Evolutionary conservation across 768 basidiomycete species (phyloP), one percentile per base, ranked within the genome.

Genomic region (Kwoniella sp.): DNA sequence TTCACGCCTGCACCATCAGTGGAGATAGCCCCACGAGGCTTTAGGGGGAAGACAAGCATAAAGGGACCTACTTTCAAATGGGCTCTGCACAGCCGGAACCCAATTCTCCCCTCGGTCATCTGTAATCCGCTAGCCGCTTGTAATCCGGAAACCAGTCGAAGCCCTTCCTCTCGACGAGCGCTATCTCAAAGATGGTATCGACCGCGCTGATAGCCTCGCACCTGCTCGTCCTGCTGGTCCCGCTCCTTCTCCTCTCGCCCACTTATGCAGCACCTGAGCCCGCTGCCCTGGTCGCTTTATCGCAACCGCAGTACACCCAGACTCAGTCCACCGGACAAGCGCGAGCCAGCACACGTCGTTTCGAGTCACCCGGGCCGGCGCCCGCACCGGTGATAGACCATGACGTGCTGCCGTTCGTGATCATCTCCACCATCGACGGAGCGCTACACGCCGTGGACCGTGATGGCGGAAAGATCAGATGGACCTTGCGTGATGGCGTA

Each of bases 391-490:
- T 63, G 26, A 43, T 63, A 28, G 82, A 85, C 50, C 77, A 83
- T 17, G 80, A 85, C 43, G 76, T 93, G 10, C 73, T 90, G 53
- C 86, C 93, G 65, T 81, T 88, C 48, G 86, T 95, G 23, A 82
- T 99, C 15, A 81, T 93, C 10, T 88, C 91, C 1, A 90, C 90
- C 6, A 84, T 99, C 23, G 92, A 98, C 75, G 93, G 93, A 22
- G 89, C 84, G 52, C 84, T 99, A 28, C 92, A 96, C 77, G 95
- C 90, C 0, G 79, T 98, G 59, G 90, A 93, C 67, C 79, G 93
- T 55, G 84, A 85, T 0, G 85, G 85, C 0, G 93, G 93, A 0
- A 80, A 81, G 14, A 78, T 82, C 8, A 77, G 91, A 0, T 99
- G 93, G 93, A 89, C 89, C 29, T 87, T 91, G 84, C 81, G 84